phyloP scores from a whole-genome alignment of 768 basidiomycete genomes.

The Favolaschia claudopus region DNA sequence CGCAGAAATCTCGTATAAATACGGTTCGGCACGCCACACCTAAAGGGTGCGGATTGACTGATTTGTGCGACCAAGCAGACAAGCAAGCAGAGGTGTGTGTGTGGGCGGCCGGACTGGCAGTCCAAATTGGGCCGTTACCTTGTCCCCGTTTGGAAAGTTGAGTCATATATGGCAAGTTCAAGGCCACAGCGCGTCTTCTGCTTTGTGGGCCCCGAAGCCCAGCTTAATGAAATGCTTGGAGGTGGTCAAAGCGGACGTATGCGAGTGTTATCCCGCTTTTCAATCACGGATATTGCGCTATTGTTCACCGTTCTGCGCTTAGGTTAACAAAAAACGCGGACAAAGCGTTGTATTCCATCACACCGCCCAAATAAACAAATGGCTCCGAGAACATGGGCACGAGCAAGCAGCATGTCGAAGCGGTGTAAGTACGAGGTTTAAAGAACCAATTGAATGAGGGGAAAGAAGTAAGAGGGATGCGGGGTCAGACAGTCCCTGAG shows the following conservation, averaged over 20 bases:
- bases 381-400: conserved; percentile 18
- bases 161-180: too few relatives aligned
- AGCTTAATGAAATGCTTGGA: too few relatives aligned
- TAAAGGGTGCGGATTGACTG: conserved; percentile 4
- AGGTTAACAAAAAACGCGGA: conserved; percentile 10
- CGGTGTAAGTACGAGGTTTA: not conserved
- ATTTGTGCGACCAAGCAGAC: not conserved
- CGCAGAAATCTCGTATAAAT: conserved; percentile 12
- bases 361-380: conserved; percentile 14
- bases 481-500: not conserved
- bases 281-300: not conserved
- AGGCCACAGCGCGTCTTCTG: too few relatives aligned
- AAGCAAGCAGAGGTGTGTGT: not conserved
- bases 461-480: too few relatives aligned
- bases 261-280: not conserved
- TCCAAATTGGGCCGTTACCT: too few relatives aligned
- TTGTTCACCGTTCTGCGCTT: not conserved
- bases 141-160: too few relatives aligned
- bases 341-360: conserved; percentile 7
- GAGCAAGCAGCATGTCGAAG: conserved; percentile 6
- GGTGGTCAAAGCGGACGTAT: too few relatives aligned
- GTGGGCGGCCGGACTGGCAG: too few relatives aligned
- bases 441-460: conserved; percentile 14
- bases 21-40: conserved; percentile 21
- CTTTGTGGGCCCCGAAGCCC: too few relatives aligned